Percentiles rank a stretch among this genome's conserved stretches.
Evolutionary conservation across 805 yeast genomes (phyloP).

Genomic region (Schwanniomyces sp.): DNA sequence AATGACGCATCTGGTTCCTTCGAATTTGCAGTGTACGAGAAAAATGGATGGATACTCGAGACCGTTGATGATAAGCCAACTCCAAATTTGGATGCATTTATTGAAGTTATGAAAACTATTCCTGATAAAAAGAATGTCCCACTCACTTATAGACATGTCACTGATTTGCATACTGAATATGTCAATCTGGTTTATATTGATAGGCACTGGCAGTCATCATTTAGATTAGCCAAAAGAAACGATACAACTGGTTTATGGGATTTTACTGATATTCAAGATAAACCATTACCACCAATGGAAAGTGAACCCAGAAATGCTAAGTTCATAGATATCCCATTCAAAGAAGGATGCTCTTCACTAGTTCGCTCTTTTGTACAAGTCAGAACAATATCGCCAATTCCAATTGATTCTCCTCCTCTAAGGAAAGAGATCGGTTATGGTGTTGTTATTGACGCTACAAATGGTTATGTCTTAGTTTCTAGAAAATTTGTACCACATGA

Average conservation of each 20-base stretch:
- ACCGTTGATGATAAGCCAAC: constrained; percentile 73
- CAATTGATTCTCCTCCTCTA: constrained; percentile 73
- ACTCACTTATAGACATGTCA: constrained; percentile 69
- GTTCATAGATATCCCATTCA: constrained; percentile 65
- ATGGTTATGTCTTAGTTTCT: constrained; percentile 79
- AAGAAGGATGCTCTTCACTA: constrained; percentile 51
- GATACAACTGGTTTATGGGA: constrained; percentile 60
- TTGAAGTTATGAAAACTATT: constrained; percentile 72
- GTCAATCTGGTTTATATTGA: constrained; percentile 71
- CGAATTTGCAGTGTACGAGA: constrained; percentile 54
- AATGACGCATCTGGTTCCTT: constrained; percentile 80
- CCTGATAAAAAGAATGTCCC: constrained; percentile 78
- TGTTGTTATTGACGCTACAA: constrained; percentile 74
- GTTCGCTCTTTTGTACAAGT: constrained; percentile 74
- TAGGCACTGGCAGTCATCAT: constrained; percentile 79
- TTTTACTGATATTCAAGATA: constrained; percentile 52
- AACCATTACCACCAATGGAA: constrained; percentile 57
- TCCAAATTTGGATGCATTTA: constrained; percentile 70
- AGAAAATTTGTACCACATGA: constrained; percentile 83
- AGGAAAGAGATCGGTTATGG: constrained; percentile 69
- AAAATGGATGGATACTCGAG: constrained; percentile 79
- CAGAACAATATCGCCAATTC: constrained; percentile 60
- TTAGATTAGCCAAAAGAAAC: constrained; percentile 65
- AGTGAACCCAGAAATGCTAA: constrained; percentile 62
- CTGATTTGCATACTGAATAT: constrained; percentile 75